Evolutionary conservation across 2,329 filamentous ascomycete species (phyloP).

Genomic region (Coniochaeta sp.): DNA sequence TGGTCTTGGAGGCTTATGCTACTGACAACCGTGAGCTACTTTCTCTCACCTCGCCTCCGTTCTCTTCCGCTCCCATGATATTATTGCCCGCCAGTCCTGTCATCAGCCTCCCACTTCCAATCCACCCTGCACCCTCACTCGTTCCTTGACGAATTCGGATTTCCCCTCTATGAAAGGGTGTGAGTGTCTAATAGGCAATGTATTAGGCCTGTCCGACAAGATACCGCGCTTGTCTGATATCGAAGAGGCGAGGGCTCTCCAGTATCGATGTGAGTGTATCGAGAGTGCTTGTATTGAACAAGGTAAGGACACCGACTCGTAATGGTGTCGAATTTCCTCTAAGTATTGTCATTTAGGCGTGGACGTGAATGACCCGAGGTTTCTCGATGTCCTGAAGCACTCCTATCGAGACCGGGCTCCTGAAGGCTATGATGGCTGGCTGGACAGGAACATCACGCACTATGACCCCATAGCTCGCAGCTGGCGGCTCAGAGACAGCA

Average conservation of each 20-base stretch:
- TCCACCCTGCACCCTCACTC: not conserved
- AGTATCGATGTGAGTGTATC: slow-evolving; percentile 53
- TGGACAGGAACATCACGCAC: slow-evolving; percentile 41
- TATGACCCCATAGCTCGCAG: slow-evolving; percentile 40
- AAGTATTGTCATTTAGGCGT: slow-evolving; percentile 24
- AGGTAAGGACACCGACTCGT: slow-evolving; percentile 25
- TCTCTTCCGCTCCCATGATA: not conserved
- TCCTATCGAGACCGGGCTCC: slow-evolving; percentile 32
- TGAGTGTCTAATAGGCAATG: not conserved
- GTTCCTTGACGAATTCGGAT: slow-evolving; percentile 7
- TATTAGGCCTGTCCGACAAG: slow-evolving; percentile 28
- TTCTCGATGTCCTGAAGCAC: slow-evolving; percentile 29
- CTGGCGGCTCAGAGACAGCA: slow-evolving; percentile 28
- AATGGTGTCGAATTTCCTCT: not conserved
- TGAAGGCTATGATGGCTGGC: slow-evolving; percentile 41
- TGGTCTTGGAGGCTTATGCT: slow-evolving; percentile 39
- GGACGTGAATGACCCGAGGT: slow-evolving; percentile 31
- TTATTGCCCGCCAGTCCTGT: too few species aligned
- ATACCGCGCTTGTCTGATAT: slow-evolving; percentile 43
- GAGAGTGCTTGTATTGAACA: slow-evolving; percentile 42
- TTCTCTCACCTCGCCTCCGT: not conserved
- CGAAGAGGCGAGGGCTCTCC: slow-evolving; percentile 49
- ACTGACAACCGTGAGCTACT: slow-evolving; percentile 40
- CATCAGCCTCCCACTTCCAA: not conserved
- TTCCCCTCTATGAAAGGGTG: not conserved